Percentiles rank a stretch among this genome's conserved stretches.
These are phyloP conservation scores for Emiliania huxleyi DNA, from an alignment of 78 protist species.

Conservation along the genomic window DNA sequence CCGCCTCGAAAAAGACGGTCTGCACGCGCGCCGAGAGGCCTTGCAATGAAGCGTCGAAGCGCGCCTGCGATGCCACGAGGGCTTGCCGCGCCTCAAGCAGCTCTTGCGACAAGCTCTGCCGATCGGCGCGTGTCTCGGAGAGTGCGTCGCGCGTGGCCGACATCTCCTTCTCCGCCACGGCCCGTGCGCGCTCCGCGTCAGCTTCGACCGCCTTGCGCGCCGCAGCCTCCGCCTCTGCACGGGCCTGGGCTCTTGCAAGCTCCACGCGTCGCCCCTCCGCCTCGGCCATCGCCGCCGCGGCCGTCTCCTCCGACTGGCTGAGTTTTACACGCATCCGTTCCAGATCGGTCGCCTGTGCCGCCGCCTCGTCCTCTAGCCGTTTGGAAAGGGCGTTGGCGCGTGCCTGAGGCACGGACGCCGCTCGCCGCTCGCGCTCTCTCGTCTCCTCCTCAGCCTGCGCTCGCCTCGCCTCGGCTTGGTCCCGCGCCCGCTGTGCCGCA, in stretches of 20 bases:
- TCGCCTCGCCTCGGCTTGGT: not conserved
- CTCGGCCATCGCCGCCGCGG: too few species aligned
- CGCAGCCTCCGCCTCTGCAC: not conserved
- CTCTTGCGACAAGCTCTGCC: not conserved
- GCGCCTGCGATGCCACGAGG: not conserved
- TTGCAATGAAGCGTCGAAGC: not conserved
- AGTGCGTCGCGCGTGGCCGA: not conserved
- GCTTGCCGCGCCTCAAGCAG: not conserved
- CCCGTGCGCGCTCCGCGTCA: not conserved
- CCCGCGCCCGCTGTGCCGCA: not conserved
- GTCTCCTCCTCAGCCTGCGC: not conserved
- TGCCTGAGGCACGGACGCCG: not conserved
- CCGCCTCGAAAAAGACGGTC: not conserved
- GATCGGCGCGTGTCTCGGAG: not conserved
- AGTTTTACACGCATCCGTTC: too few species aligned
- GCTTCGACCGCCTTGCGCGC: not conserved
- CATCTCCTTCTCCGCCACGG: not conserved
- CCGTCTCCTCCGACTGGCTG: too few species aligned
- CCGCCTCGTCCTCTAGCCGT: too few species aligned
- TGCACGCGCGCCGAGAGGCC: not conserved
- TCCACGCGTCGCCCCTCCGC: not conserved
- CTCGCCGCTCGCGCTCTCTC: not conserved
- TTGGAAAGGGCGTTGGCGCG: too few species aligned
- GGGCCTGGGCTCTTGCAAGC: not conserved
- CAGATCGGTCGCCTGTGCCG: too few species aligned